phyloP scores from a whole-genome alignment of 345 rosid genomes.

The Adansonia digitata region DNA sequence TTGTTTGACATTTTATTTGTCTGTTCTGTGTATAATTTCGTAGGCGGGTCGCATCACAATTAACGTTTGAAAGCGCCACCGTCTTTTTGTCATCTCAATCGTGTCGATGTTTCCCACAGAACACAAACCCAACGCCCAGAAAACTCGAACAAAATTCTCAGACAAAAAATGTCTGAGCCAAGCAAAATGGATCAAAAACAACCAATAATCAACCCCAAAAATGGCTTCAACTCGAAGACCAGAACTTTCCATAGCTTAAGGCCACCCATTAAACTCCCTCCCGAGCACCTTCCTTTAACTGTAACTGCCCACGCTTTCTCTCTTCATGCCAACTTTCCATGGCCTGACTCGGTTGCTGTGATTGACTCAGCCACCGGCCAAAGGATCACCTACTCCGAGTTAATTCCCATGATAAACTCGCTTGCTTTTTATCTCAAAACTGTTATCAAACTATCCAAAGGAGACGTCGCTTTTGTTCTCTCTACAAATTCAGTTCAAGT shows the following conservation, averaged over 20 bases:
- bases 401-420: background rate
- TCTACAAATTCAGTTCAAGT: constrained; percentile 16
- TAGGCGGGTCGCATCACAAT: no score
- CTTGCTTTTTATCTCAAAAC: background rate
- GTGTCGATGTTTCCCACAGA: no score
- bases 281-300: background rate
- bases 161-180: background rate
- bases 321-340: constrained; percentile 6
- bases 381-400: background rate
- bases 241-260: constrained; percentile 17
- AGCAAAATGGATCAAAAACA: background rate
- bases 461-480: constrained; percentile 25
- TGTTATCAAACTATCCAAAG: constrained; percentile 13
- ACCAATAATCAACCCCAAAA: background rate
- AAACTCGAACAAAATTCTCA: no score
- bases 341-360: constrained; percentile 1
- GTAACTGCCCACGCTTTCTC: constrained; percentile 8
- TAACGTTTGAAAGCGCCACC: no score
- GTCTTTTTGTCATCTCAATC: no score
- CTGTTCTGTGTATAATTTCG: no score
- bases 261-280: constrained; percentile 12
- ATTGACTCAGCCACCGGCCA: constrained; percentile 4
- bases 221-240: background rate
- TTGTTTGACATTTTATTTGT: no score
- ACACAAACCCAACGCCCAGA: no score